A percentile compares a stretch with the other conserved stretches of the same genome.
Conservation (phyloP, 2,329 filamentous ascomycete genomes). For the Fusarium oxysporum region DNA sequence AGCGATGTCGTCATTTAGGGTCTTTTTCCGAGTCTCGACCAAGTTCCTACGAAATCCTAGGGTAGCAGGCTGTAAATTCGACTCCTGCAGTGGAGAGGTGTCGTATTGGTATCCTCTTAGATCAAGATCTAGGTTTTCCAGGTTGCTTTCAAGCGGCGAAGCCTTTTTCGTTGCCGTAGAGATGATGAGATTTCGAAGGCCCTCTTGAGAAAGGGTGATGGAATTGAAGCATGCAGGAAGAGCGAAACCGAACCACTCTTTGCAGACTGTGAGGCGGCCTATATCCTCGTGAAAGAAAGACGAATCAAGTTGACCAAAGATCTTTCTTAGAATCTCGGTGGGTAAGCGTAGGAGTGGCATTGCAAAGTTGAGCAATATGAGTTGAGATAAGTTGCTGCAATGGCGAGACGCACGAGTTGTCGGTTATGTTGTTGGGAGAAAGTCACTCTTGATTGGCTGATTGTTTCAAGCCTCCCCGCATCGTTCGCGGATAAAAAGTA, state of each 20-base stretch:
- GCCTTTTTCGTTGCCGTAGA: not conserved
- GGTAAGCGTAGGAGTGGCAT: constrained; percentile 37
- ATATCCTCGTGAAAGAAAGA: constrained; percentile 33
- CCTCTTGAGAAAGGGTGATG: not conserved
- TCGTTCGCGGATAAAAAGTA: no score
- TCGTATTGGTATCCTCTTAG: not conserved
- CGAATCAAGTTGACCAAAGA: constrained; percentile 30
- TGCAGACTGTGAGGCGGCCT: constrained; percentile 32
- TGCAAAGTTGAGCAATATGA: not conserved
- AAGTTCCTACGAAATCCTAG: not conserved
- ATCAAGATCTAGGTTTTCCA: not conserved
- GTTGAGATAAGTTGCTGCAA: not conserved
- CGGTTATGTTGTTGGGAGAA: no score
- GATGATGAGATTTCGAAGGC: not conserved
- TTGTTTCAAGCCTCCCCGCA: no score
- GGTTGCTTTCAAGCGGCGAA: not conserved
- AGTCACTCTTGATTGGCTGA: no score
- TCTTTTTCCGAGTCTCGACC: not conserved
- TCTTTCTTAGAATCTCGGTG: constrained; percentile 29
- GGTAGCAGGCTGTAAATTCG: not conserved
- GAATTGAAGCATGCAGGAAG: not conserved
- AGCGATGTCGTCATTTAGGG: not conserved
- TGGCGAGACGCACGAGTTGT: not conserved
- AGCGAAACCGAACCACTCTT: constrained; percentile 37
- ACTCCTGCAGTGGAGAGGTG: not conserved